Evolutionary conservation across 73 alveolate species (phyloP).

Genomic region (Effrenium voratum): DNA sequence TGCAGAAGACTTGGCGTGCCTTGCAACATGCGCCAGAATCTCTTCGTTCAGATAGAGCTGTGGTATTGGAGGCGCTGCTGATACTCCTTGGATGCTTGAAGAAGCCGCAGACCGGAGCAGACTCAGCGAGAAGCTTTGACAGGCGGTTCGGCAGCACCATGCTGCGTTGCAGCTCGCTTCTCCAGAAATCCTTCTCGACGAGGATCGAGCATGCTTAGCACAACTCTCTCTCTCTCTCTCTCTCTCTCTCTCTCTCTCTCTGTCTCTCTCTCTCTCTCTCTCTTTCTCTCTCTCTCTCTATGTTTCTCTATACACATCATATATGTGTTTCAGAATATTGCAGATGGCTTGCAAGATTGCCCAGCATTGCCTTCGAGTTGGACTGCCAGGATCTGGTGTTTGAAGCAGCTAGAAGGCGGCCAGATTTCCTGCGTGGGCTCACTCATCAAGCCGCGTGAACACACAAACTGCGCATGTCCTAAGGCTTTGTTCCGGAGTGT

Average conservation of each 20-base stretch:
- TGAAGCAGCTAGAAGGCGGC: constrained; percentile 85
- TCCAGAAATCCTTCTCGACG: constrained; percentile 36
- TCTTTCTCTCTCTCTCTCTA: not conserved
- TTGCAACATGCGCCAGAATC: constrained; percentile 35
- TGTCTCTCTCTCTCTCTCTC: not conserved
- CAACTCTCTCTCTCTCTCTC: not conserved
- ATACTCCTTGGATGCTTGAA: too few relatives aligned
- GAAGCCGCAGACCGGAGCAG: too few relatives aligned
- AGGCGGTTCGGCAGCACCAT: constrained; percentile 86
- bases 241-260: not conserved
- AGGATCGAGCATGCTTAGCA: not conserved
- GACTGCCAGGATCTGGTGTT: constrained; percentile 50
- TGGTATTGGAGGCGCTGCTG: constrained; percentile 43
- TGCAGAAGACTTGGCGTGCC: constrained; percentile 48
- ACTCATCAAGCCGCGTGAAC: not conserved
- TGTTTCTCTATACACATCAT: not conserved
- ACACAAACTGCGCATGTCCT: not conserved
- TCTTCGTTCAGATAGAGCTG: constrained; percentile 65
- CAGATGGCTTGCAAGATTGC: too few relatives aligned
- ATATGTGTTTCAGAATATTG: too few relatives aligned
- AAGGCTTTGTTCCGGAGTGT: constrained; percentile 46
- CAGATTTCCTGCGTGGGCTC: constrained; percentile 28
- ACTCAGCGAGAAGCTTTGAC: too few relatives aligned
- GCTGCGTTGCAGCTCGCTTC: constrained; percentile 53
- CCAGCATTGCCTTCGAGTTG: not conserved